A percentile compares a stretch with the other conserved stretches of the same genome.
Conservation (phyloP, 1,284 basidiomycete species). For the Ustilago lituana region DNA sequence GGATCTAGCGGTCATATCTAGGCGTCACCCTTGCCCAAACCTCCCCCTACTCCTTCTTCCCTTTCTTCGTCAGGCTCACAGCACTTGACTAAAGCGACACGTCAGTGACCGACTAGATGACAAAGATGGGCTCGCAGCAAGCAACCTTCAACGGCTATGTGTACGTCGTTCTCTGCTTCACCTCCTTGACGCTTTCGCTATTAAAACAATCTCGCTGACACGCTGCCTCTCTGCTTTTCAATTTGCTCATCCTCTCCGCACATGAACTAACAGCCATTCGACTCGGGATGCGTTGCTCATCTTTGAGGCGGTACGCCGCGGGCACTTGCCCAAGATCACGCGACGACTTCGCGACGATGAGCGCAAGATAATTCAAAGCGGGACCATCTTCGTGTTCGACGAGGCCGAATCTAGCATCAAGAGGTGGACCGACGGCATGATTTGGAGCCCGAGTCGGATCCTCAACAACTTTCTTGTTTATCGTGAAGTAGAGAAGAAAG, state of each 20-base stretch:
- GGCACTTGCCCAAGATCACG: constrained; percentile 91
- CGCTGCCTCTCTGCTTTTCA: constrained; percentile 69
- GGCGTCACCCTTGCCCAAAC: neutral
- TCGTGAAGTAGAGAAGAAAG: constrained; percentile 61
- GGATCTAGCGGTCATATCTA: constrained; percentile 17
- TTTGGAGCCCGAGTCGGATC: constrained; percentile 89
- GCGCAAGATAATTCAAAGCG: constrained; percentile 85
- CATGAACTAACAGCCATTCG: constrained; percentile 76
- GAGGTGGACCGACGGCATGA: constrained; percentile 96
- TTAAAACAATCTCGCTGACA: neutral
- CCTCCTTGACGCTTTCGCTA: neutral
- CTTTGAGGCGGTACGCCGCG: constrained; percentile 89
- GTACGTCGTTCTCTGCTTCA: neutral
- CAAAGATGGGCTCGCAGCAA: constrained; percentile 25
- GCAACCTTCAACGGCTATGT: constrained; percentile 34
- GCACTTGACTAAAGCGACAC: neutral
- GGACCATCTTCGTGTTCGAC: constrained; percentile 96
- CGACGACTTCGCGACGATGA: constrained; percentile 91
- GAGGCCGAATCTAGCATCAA: constrained; percentile 97
- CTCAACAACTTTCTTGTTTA: constrained; percentile 86
- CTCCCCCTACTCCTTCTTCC: neutral
- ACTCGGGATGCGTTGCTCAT: constrained; percentile 94
- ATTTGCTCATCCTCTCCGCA: no score
- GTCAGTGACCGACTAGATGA: neutral
- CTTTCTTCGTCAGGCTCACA: neutral